These are phyloP conservation scores for Verticillium albo-atrum DNA, from an alignment of 2,329 filamentous ascomycete genomes.

Conservation along the genomic window DNA sequence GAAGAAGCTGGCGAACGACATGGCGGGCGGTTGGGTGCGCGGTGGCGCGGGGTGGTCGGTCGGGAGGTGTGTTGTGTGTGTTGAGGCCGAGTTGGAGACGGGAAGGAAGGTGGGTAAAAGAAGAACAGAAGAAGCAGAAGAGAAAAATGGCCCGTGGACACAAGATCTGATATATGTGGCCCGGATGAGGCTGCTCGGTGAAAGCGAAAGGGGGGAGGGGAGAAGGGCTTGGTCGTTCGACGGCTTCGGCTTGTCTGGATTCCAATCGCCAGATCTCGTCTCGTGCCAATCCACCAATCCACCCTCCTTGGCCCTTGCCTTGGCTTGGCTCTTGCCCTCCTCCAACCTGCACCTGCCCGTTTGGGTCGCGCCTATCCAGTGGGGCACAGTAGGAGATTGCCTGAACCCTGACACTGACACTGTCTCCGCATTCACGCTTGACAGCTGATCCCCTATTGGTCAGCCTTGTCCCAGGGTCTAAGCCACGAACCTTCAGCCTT, in stretches of 20 bases:
- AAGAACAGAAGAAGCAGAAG: constrained; percentile 7
- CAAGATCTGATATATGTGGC: background rate
- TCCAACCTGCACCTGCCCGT: background rate
- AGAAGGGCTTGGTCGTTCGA: background rate
- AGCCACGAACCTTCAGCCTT: background rate
- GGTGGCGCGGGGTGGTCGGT: constrained; percentile 7
- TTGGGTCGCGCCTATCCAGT: background rate
- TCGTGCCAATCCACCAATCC: background rate
- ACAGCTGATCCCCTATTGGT: background rate
- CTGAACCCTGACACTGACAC: background rate
- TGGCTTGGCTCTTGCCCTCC: background rate
- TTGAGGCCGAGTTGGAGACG: background rate
- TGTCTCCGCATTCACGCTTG: background rate
- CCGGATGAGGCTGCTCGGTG: background rate
- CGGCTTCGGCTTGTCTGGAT: background rate
- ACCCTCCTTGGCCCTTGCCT: background rate
- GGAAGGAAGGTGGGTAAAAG: background rate
- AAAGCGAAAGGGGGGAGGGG: background rate
- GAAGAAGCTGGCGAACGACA: constrained; percentile 36
- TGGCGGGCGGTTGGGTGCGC: constrained; percentile 16
- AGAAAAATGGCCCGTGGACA: constrained; percentile 1
- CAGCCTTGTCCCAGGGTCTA: background rate
- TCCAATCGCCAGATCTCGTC: background rate
- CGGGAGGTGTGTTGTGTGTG: constrained; percentile 1
- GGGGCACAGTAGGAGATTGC: background rate